Base-by-base conservation (phyloP, 768 basidiomycete genomes). In the Naganishia onofrii region DNA sequence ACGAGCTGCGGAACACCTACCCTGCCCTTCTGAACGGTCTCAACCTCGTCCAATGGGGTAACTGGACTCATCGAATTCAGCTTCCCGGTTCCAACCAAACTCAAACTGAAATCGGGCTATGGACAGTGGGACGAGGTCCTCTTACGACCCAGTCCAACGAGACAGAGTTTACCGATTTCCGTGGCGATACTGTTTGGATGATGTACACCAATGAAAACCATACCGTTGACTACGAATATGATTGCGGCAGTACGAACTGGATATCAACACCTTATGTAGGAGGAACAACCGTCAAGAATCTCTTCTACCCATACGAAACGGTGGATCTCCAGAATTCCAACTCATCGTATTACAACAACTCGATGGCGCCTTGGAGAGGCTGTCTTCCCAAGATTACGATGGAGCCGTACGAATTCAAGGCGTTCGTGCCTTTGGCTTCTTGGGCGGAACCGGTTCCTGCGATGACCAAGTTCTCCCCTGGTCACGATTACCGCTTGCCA, bases 51-150 rank as follows among this genome's bases (percentile, higher is more conserved):
- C 88, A 90, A 71, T 85, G 86, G 73, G 90, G 91, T 53, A 93
- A 90, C 77, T 92, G 90, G 91, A 95, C 93, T 0, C 84, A 87
- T 76, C 81, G 78, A 52, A 90, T 92, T 72, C 81, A 89, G 70
- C 86, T 89, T 15, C 92, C 92, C 13, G 93, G 93, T 76, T 95
- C 93, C 31, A 92, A 93, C 77, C 76, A 78, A 21, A 92, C 91
- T 0, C 76, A 76, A 46, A 92, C 93, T 0, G 92, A 95, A 81
- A 87, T 93, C 84, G 93, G 93, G 67, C 84, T 94, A 10, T 95
- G 89, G 88, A 89, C 91, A 1, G 86, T 88, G 21, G 87, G 88
- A 5, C 87, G 93, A 34, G 82, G 88, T 3, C 88, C 84, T 21
- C 84, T 93, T 38, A 1, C 80, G 3, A 81, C 84, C n/a, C 91